A percentile compares a stretch with the other conserved stretches of the same genome.
These are phyloP conservation scores for Hyphochytrium catenoides DNA, from an alignment of 352 stramenopile genomes.

Conservation along the genomic window DNA sequence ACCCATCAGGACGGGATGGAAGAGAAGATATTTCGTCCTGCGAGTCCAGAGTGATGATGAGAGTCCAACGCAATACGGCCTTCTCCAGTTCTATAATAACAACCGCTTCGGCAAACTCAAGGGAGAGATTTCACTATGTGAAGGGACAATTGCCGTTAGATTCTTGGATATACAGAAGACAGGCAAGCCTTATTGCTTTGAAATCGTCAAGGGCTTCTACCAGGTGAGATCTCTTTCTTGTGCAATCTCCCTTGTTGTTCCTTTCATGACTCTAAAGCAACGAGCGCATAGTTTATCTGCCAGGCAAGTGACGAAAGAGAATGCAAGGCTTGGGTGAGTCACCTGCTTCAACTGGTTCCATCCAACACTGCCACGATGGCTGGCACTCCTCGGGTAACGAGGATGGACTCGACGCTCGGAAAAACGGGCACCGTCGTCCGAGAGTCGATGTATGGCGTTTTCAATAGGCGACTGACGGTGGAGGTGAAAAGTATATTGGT, in stretches of 20 bases:
- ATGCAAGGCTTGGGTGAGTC: constrained; percentile 52
- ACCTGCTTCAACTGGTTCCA: no score
- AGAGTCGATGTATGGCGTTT: no score
- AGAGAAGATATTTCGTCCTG: constrained; percentile 58
- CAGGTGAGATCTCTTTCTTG: no score
- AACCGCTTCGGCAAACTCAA: constrained; percentile 47
- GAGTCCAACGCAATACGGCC: constrained; percentile 36
- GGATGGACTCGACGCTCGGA: no score
- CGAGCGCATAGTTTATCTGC: constrained; percentile 40
- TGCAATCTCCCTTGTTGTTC: no score
- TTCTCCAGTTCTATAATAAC: constrained; percentile 58
- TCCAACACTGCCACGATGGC: no score
- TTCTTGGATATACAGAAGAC: constrained; percentile 48
- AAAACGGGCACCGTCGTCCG: no score
- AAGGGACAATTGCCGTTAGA: constrained; percentile 29
- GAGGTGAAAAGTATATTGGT: no score
- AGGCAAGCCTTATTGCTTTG: constrained; percentile 55
- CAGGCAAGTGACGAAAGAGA: constrained; percentile 54
- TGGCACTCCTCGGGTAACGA: no score
- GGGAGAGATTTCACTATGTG: constrained; percentile 41
- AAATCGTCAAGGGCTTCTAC: constrained; percentile 35
- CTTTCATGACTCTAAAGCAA: no score
- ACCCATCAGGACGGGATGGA: no score
- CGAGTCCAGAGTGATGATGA: constrained; percentile 36
- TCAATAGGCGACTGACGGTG: no score